phyloP scores from a whole-genome alignment of 306 rosid genomes.

The Arachis hypogaea region DNA sequence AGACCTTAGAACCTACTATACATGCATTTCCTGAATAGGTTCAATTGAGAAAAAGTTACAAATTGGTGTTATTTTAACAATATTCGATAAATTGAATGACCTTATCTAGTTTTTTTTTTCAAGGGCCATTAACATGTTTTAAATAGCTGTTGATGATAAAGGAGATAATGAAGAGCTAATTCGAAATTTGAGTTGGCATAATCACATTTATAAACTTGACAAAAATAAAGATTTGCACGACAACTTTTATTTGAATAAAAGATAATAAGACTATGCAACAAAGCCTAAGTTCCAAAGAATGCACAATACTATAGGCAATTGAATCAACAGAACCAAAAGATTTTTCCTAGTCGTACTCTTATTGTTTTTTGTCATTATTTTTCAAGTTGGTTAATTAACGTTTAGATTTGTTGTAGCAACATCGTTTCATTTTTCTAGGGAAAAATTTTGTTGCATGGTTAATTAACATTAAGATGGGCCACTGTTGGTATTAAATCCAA shows the following conservation, averaged over 20 bases:
- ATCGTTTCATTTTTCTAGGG: too few species aligned
- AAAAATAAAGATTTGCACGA: too few species aligned
- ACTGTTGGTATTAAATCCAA: constrained; percentile 22
- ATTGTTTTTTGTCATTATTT: background rate
- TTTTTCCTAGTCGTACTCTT: too few species aligned
- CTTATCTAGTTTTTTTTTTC: background rate
- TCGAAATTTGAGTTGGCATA: background rate
- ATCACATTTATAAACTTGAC: background rate
- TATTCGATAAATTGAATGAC: background rate
- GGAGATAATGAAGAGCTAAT: background rate
- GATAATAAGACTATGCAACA: too few species aligned
- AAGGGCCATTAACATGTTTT: too few species aligned
- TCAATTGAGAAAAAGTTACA: too few species aligned
- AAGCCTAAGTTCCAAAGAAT: background rate
- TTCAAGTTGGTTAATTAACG: background rate
- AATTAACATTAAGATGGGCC: constrained; percentile 1
- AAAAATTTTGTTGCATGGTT: background rate
- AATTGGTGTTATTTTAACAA: background rate
- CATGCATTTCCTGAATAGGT: too few species aligned
- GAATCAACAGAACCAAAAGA: background rate
- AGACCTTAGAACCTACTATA: too few species aligned
- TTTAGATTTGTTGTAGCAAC: too few species aligned
- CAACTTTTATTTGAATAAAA: too few species aligned
- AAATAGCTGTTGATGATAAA: background rate
- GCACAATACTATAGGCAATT: constrained; percentile 14